Percentiles rank a stretch among this genome's conserved stretches.
phyloP scores from a whole-genome alignment of 108 stramenopile species.

The Skeletonema grethae region DNA sequence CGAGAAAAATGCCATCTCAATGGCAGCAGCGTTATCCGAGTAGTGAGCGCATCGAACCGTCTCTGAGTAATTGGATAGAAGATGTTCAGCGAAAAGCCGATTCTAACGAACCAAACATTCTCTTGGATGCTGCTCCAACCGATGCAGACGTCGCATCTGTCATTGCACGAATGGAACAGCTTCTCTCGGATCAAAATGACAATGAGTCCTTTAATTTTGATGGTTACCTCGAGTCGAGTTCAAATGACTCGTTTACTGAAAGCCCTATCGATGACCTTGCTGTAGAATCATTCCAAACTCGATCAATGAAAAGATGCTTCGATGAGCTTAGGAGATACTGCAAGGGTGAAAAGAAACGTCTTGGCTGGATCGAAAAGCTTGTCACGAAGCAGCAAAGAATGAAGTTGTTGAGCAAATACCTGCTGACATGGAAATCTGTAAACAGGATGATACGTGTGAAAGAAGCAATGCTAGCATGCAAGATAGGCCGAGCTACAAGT shows the following conservation, averaged over 20 bases:
- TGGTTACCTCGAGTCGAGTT: background rate
- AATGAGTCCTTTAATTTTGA: background rate
- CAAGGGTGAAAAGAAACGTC: constrained; percentile 21
- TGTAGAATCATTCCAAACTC: background rate
- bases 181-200: background rate
- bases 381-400: constrained; percentile 9
- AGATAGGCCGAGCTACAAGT: constrained; percentile 26
- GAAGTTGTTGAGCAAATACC: constrained; percentile 7
- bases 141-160: constrained; percentile 18
- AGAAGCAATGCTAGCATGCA: constrained; percentile 9
- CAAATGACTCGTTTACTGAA: background rate
- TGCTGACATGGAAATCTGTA: constrained; percentile 21
- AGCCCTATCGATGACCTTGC: background rate
- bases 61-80: constrained; percentile 11
- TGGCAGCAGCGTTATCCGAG: background rate
- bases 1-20: background rate
- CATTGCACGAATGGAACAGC: constrained; percentile 16
- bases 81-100: constrained; percentile 6
- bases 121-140: background rate
- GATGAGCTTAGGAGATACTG: background rate
- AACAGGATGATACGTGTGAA: constrained; percentile 13
- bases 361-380: constrained; percentile 18
- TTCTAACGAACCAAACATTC: background rate
- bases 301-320: background rate
- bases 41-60: background rate